Evolutionary conservation across 225 moss, liverwort and hornwort genomes (phyloP).

Genomic region (Straminergon stramineum): DNA sequence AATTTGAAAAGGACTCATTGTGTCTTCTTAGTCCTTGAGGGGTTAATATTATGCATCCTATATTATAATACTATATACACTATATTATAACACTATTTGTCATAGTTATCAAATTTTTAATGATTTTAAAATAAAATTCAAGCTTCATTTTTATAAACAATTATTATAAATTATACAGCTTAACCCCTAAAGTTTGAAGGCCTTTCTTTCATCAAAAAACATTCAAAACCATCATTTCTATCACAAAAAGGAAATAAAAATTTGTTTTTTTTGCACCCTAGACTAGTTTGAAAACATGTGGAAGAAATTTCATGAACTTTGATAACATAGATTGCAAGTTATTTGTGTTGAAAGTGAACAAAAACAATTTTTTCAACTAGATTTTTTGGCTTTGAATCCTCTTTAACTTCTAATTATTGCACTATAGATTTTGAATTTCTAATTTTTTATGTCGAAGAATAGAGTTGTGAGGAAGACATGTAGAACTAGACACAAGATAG

Average conservation of each 20-base stretch:
- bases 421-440: background rate
- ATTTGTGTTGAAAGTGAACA: background rate
- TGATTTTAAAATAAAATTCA: background rate
- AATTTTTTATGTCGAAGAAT: background rate
- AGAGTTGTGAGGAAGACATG: fast-evolving
- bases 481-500: background rate
- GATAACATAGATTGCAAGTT: background rate
- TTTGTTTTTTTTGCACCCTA: too few relatives aligned
- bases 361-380: fast-evolving
- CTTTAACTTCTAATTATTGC: too few relatives aligned
- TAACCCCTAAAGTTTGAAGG: fast-evolving
- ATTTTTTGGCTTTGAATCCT: background rate
- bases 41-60: background rate
- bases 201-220: background rate
- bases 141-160: too few relatives aligned
- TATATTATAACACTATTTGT: background rate
- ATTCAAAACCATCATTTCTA: background rate
- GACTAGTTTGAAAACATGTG: too few relatives aligned
- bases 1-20: too few relatives aligned
- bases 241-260: background rate
- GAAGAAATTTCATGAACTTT: background rate
- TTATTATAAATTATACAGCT: background rate
- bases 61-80: too few relatives aligned
- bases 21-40: too few relatives aligned
- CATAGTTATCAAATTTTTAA: background rate